Evolutionary conservation across 1,284 basidiomycete genomes (phyloP).

Genomic region (Cerrena zonata): DNA sequence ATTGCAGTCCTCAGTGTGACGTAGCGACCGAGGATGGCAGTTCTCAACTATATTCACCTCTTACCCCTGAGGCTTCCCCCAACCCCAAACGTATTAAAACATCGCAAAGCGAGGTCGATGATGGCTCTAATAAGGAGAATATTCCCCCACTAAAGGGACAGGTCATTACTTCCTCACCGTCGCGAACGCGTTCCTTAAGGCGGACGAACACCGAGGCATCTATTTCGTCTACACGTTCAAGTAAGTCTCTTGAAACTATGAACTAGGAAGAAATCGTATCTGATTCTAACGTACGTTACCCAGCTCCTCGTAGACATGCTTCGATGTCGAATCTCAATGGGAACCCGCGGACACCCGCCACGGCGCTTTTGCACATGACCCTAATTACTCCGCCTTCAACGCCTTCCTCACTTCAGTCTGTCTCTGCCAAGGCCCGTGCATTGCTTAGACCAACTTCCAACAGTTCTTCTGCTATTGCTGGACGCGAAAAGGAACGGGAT

Average conservation of each 20-base stretch:
- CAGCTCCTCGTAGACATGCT: conserved; percentile 40
- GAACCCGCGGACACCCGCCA: conserved; percentile 20
- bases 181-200: conserved; percentile 40
- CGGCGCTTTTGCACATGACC: conserved; percentile 38
- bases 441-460: conserved; percentile 68
- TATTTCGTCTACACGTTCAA: conserved; percentile 30
- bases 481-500: conserved; percentile 57
- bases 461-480: conserved; percentile 45
- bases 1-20: conserved; percentile 16
- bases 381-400: conserved; percentile 56
- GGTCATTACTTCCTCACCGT: conserved; percentile 26
- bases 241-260: conserved; percentile 14
- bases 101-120: conserved; percentile 40
- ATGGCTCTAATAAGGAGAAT: conserved; percentile 69
- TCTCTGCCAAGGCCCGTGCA: conserved; percentile 61
- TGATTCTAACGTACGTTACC: background rate
- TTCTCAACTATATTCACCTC: conserved; percentile 26
- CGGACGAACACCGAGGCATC: conserved; percentile 45
- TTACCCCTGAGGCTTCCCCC: conserved; percentile 59
- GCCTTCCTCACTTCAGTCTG: conserved; percentile 45
- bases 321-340: conserved; percentile 39
- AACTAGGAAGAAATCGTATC: background rate
- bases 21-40: conserved; percentile 10
- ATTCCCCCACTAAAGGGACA: conserved; percentile 52
- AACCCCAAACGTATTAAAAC: conserved; percentile 57